These are phyloP conservation scores for Fusarium sororula DNA, from an alignment of 2,329 filamentous ascomycete genomes.

Conservation along the genomic window DNA sequence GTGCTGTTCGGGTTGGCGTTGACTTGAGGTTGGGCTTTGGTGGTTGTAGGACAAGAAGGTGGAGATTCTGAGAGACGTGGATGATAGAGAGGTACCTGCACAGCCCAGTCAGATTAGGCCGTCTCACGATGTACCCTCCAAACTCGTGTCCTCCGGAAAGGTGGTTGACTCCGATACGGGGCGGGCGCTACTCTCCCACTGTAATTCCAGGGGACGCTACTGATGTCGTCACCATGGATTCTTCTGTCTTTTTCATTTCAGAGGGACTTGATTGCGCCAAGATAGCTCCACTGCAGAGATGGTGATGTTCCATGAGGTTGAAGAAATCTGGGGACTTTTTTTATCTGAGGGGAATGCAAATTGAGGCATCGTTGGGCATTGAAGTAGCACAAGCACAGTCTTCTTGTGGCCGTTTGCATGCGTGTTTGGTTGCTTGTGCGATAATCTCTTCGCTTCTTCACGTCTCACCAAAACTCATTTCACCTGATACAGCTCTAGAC, in stretches of 20 bases:
- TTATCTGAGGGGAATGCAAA: background rate
- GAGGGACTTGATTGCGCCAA: conserved; percentile 21
- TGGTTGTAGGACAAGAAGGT: conserved; percentile 28
- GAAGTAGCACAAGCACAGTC: background rate
- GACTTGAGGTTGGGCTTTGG: conserved; percentile 32
- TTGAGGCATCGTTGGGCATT: background rate
- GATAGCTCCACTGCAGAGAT: conserved; percentile 23
- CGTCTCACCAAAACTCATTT: conserved; percentile 29
- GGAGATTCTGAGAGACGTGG: conserved; percentile 12
- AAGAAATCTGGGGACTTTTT: background rate
- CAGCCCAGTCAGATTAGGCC: rapidly evolving
- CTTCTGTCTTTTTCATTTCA: conserved; percentile 11
- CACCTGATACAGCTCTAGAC: conserved; percentile 9
- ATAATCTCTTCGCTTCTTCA: conserved; percentile 8
- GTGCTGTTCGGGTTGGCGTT: conserved; percentile 26
- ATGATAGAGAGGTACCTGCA: conserved; percentile 16
- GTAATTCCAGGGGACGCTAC: conserved; percentile 37
- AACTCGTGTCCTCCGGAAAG: conserved; percentile 19
- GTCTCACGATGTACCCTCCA: background rate
- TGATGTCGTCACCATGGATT: conserved; percentile 34
- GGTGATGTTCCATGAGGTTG: conserved; percentile 9
- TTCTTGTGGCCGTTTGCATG: background rate
- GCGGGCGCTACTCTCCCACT: conserved; percentile 16
- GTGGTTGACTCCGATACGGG: conserved; percentile 28
- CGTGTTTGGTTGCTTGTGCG: background rate